phyloP scores from a whole-genome alignment of 2,329 filamentous ascomycete genomes.

The Fusarium circinatum region DNA sequence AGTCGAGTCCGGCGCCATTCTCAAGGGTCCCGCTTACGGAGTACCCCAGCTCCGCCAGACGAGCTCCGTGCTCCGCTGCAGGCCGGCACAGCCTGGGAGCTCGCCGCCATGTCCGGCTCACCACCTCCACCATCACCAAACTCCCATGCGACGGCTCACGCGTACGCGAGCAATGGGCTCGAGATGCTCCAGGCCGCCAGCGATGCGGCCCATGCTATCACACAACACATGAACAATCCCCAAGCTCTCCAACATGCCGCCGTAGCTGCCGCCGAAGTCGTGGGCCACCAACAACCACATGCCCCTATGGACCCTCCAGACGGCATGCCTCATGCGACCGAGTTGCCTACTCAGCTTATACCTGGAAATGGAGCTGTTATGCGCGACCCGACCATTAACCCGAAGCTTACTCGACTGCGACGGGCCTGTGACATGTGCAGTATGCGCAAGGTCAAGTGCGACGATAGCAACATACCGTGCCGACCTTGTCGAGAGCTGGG shows the following conservation, averaged over 20 bases:
- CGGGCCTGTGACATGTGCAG: constrained; percentile 71
- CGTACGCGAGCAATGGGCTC: constrained; percentile 58
- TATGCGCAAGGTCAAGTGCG: constrained; percentile 70
- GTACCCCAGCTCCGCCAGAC: constrained; percentile 27
- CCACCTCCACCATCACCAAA: constrained; percentile 43
- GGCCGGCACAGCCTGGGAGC: constrained; percentile 27
- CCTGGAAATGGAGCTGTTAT: constrained; percentile 39
- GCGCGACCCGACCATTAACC: constrained; percentile 56
- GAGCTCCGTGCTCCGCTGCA: constrained; percentile 38
- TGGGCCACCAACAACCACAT: constrained; percentile 33
- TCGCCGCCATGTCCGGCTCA: constrained; percentile 41
- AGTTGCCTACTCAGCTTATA: constrained; percentile 41
- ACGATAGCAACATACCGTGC: constrained; percentile 66
- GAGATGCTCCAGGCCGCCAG: constrained; percentile 59
- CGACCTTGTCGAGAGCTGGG: constrained; percentile 66
- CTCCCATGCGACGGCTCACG: constrained; percentile 51
- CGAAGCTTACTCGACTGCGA: constrained; percentile 65
- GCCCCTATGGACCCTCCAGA: constrained; percentile 32
- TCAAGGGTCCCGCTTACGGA: constrained; percentile 37
- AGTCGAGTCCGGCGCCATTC: constrained; percentile 26
- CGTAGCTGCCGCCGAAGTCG: constrained; percentile 48
- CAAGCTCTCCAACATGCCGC: constrained; percentile 54
- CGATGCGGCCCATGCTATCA: constrained; percentile 54
- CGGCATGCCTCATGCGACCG: constrained; percentile 31
- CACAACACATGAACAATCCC: constrained; percentile 47